Evolutionary conservation across 2,329 filamentous ascomycete species (phyloP), one percentile per base, ranked within the genome.

Genomic region (Plenodomus tracheiphilus): DNA sequence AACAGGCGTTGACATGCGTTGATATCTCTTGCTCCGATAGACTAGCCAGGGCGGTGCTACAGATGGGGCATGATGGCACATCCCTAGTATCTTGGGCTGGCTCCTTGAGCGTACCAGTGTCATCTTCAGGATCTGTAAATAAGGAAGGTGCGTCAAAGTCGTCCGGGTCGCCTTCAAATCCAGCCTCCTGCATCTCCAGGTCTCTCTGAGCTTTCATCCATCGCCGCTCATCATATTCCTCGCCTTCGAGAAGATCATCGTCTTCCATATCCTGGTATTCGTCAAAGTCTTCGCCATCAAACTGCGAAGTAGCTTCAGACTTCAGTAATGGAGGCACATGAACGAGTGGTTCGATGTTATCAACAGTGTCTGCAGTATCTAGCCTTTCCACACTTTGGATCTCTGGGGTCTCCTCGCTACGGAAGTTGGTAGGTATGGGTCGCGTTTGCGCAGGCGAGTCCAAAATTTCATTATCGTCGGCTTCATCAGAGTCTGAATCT

Each of bases 1-100:
- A 79, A 72, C 94, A 99, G 9, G 86, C 85, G 69, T 99, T 99
- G 57, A 99, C 94, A 70, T 99, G 94, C 2, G 87, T 75, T 6
- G 87, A 88, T 9, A 86, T 87, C 60, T 93, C 83, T 66, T 91
- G 68, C 48, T 84, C 51, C 74, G 67, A 46, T 17, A 73, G 69
- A 0, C 84, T 85, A 15, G 70, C 74, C 28, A 97, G 76, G 54
- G 74, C 84, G 1, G 78, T 77, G 59, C 81, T 83, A 70, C 94
- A 97, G 21, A 97, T 85, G 1, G 93, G 93, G 69, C 92, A 97
- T 19, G 72, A 67, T 2, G 75, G 62, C 5, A 41, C 43, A 25
- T 54, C 45, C 15, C 62, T 63, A 36, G 71, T 65, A 1, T 42
- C 40, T 22, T 49, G 38, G 9, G 42, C 38, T 32, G 51, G 43